phyloP scores from a whole-genome alignment of 2,329 filamentous ascomycete genomes.

The Phaeomoniella chlamydospora region DNA sequence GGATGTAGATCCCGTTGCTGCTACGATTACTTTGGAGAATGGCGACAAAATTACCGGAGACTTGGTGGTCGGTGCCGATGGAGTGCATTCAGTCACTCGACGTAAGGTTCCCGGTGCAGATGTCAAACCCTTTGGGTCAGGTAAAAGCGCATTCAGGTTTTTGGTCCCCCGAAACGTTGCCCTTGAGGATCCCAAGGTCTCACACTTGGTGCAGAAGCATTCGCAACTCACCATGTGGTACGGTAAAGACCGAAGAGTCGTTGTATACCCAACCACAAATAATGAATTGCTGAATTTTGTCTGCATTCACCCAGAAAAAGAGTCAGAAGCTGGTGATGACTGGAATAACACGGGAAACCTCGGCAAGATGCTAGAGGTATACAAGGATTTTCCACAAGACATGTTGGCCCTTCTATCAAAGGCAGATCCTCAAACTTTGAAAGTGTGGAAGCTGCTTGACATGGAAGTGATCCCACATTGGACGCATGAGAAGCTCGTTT shows the following conservation, averaged over 20 bases:
- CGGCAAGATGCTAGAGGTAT: conserved; percentile 12
- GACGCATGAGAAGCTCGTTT: conserved; percentile 35
- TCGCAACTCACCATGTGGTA: conserved; percentile 30
- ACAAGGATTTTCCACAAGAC: conserved; percentile 6
- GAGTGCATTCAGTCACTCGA: conserved; percentile 25
- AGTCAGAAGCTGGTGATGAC: conserved; percentile 20
- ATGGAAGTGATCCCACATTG: conserved; percentile 45
- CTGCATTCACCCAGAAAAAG: conserved; percentile 34
- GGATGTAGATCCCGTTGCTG: conserved; percentile 25
- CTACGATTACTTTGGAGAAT: conserved; percentile 29
- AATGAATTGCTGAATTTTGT: conserved; percentile 36
- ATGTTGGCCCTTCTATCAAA: neutral
- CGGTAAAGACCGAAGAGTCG: conserved; percentile 25
- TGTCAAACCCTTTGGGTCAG: conserved; percentile 28
- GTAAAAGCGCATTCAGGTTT: conserved; percentile 45
- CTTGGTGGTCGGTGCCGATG: conserved; percentile 39
- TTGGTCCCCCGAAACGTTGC: conserved; percentile 32
- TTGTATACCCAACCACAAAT: conserved; percentile 32
- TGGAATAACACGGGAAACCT: conserved; percentile 14
- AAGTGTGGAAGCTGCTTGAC: conserved; percentile 46
- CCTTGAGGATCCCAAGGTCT: conserved; percentile 23
- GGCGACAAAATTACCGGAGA: conserved; percentile 31
- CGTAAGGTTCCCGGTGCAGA: conserved; percentile 14
- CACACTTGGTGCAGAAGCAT: conserved; percentile 18
- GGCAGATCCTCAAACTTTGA: conserved; percentile 30